Conservation (phyloP, 345 rosid genomes). For the Hibiscus mutabilis region DNA sequence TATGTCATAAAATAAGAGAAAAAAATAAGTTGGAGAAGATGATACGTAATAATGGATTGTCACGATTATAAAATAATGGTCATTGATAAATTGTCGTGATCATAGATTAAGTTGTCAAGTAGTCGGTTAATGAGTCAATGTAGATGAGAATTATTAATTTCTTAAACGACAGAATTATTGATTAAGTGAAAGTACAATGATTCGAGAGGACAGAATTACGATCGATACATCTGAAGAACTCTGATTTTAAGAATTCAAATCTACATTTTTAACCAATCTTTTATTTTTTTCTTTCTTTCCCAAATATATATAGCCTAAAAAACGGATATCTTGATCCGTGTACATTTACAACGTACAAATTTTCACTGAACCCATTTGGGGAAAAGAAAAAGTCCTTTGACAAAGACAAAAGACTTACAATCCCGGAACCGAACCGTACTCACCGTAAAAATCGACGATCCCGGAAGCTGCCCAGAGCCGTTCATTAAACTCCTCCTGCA, state of each 20-base stretch:
- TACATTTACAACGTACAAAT: not conserved
- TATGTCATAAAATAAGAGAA: too few relatives aligned
- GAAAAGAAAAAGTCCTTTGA: not conserved
- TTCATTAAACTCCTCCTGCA: conserved; percentile 75
- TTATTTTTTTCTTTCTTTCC: not conserved
- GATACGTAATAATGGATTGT: too few relatives aligned
- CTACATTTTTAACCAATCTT: not conserved
- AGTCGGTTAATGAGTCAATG: too few relatives aligned
- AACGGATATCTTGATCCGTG: not conserved
- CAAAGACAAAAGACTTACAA: conserved; percentile 15
- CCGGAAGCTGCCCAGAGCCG: conserved; percentile 73
- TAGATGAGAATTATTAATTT: too few relatives aligned
- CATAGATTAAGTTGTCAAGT: too few relatives aligned
- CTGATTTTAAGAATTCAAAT: not conserved
- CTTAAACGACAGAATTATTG: too few relatives aligned
- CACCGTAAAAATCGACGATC: conserved; percentile 46
- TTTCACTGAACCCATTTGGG: not conserved
- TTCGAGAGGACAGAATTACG: too few relatives aligned
- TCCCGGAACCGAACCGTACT: conserved; percentile 38
- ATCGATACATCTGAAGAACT: too few relatives aligned
- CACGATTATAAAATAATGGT: too few relatives aligned
- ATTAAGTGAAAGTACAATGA: too few relatives aligned
- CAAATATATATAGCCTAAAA: not conserved
- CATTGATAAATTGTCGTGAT: too few relatives aligned
- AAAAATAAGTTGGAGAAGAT: too few relatives aligned